Conservation (phyloP, 257 asterid genomes). For the Solanum clarkiae region DNA sequence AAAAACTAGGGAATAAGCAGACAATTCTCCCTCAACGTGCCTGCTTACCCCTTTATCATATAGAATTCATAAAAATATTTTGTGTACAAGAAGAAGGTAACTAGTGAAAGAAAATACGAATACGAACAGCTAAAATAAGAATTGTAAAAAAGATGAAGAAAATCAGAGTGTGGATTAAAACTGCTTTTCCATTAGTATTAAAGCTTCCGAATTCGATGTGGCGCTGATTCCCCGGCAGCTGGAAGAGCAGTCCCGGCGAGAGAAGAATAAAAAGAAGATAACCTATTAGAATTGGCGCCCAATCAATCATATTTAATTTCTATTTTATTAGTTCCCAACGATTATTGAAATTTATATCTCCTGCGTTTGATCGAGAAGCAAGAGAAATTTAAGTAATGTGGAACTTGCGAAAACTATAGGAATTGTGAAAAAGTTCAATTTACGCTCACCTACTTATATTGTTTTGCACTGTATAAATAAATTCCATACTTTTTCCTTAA, state of each 20-base stretch:
- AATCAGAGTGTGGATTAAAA: constrained; percentile 36
- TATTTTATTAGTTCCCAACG: no score
- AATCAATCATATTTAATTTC: constrained; percentile 26
- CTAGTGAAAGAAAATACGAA: constrained; percentile 24
- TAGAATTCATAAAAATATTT: no score
- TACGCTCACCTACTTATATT: not conserved
- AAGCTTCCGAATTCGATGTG: constrained; percentile 41
- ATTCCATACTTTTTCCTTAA: not conserved
- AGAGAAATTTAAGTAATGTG: not conserved
- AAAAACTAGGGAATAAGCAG: no score
- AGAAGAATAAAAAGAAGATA: constrained; percentile 33
- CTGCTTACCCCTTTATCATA: no score
- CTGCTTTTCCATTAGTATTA: constrained; percentile 38
- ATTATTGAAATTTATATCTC: not conserved
- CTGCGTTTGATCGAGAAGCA: no score
- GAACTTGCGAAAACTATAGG: not conserved
- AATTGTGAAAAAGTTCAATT: not conserved
- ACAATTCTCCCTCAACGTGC: no score
- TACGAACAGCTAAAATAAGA: constrained; percentile 33
- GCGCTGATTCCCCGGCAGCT: constrained; percentile 38
- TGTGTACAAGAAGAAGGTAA: not conserved
- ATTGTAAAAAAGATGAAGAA: constrained; percentile 35
- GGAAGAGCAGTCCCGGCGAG: constrained; percentile 49
- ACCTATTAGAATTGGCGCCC: constrained; percentile 42
- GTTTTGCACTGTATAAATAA: not conserved